phyloP scores from a whole-genome alignment of 805 yeast species.

The Candida silvicultrix region DNA sequence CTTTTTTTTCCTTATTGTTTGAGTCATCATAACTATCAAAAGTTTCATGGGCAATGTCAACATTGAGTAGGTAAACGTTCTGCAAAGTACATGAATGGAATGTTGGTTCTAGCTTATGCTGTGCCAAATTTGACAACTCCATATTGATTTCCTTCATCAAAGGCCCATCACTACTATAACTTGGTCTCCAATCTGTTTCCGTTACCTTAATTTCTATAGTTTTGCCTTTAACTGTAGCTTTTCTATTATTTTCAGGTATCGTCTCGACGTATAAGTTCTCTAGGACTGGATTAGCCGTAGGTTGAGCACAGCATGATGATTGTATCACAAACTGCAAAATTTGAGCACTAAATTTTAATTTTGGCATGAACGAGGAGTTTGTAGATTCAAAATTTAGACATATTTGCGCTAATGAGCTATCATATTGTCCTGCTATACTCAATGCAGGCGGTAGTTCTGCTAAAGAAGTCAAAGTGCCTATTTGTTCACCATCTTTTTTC shows the following conservation, averaged over 20 bases:
- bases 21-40: neutral
- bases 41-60: neutral
- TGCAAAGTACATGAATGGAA: constrained; percentile 18
- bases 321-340: constrained; percentile 11
- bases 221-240: neutral
- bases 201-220: no score
- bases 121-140: constrained; percentile 5
- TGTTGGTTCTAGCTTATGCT: constrained; percentile 8
- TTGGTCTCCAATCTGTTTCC: constrained; percentile 14
- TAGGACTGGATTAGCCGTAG: neutral
- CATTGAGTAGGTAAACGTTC: constrained; percentile 11
- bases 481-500: neutral
- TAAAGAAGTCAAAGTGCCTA: neutral
- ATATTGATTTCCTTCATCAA: constrained; percentile 4
- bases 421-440: neutral
- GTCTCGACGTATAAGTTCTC: neutral
- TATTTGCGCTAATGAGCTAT: constrained; percentile 3
- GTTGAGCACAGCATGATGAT: constrained; percentile 8
- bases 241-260: neutral
- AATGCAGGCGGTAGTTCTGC: neutral
- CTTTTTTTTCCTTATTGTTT: neutral
- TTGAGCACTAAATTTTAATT: neutral
- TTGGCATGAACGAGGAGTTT: neutral
- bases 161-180: constrained; percentile 4
- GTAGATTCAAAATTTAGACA: constrained; percentile 8